A percentile compares a stretch with the other conserved stretches of the same genome.
These are phyloP conservation scores for Yamadazyma pseudoaaseri DNA, from an alignment of 1,139 yeast genomes.

Conservation along the genomic window DNA sequence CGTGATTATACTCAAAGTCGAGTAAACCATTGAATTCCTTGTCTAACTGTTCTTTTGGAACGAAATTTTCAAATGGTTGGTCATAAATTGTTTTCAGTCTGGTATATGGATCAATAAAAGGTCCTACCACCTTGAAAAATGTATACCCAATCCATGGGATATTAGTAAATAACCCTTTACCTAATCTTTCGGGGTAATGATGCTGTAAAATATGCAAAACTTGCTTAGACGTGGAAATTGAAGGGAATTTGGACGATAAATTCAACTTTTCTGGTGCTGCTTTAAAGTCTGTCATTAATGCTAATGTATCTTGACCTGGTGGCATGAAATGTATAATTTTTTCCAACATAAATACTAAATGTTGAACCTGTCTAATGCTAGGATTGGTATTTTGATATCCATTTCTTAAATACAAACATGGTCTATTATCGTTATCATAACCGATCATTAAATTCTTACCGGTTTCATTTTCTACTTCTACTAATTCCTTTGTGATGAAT, in stretches of 20 bases:
- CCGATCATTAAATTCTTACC: constrained; percentile 92
- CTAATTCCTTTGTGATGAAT: constrained; percentile 58
- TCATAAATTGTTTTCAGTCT: constrained; percentile 89
- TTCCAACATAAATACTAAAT: constrained; percentile 87
- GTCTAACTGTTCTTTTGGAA: constrained; percentile 79
- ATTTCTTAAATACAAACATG: constrained; percentile 84
- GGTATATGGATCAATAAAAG: constrained; percentile 93
- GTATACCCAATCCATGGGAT: constrained; percentile 94
- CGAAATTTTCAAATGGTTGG: constrained; percentile 81
- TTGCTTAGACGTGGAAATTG: constrained; percentile 58
- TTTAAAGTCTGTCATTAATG: constrained; percentile 86
- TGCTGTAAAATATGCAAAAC: constrained; percentile 87
- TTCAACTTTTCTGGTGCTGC: constrained; percentile 46
- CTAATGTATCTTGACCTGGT: constrained; percentile 89
- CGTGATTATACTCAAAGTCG: constrained; percentile 80
- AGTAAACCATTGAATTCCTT: constrained; percentile 79
- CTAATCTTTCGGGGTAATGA: constrained; percentile 94
- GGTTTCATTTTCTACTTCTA: constrained; percentile 71
- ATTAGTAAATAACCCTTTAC: constrained; percentile 85
- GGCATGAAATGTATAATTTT: constrained; percentile 93
- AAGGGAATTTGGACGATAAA: constrained; percentile 42
- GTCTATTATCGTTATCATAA: constrained; percentile 83
- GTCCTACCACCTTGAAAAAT: constrained; percentile 83
- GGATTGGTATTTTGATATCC: constrained; percentile 93
- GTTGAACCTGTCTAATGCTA: constrained; percentile 86